Evolutionary conservation across 139 green algal genomes (phyloP).

Genomic region (Asterochloris sp.): DNA sequence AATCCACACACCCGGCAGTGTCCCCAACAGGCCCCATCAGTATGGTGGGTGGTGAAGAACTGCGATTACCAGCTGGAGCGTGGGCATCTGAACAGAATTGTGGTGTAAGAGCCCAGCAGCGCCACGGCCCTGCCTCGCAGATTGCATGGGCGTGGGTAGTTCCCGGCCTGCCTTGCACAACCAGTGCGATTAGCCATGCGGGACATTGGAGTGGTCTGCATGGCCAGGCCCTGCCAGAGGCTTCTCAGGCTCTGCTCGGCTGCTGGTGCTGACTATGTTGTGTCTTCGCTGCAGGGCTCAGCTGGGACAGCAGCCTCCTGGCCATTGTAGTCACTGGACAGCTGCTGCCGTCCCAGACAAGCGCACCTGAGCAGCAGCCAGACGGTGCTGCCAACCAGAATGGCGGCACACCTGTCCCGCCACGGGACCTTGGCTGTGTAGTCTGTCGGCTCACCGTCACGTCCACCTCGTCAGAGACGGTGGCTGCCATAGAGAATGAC

Average conservation of each 20-base stretch:
- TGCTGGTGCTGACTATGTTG: neutral
- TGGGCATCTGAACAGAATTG: too few species aligned
- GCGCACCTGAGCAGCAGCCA: neutral
- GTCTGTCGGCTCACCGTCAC: slow-evolving; percentile 12
- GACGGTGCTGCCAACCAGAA: neutral
- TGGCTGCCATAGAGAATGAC: slow-evolving; percentile 12
- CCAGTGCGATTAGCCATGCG: neutral
- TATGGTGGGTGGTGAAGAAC: too few species aligned
- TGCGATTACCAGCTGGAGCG: too few species aligned
- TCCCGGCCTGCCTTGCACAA: neutral
- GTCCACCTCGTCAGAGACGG: slow-evolving; percentile 9
- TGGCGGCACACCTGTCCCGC: neutral
- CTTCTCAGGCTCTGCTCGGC: neutral
- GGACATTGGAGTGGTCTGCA: neutral
- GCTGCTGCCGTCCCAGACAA: slow-evolving; percentile 14
- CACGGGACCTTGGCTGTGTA: neutral
- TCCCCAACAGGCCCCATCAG: too few species aligned
- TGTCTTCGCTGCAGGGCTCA: neutral
- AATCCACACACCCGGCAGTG: too few species aligned
- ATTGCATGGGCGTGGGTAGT: neutral
- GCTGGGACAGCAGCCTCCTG: neutral
- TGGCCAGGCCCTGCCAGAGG: neutral
- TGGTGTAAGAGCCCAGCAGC: too few species aligned
- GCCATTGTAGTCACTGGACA: slow-evolving; percentile 17
- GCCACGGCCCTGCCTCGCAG: neutral